Evolutionary conservation across 2,329 filamentous ascomycete species (phyloP), one percentile per base, ranked within the genome.

Genomic region (Nemania sp.): DNA sequence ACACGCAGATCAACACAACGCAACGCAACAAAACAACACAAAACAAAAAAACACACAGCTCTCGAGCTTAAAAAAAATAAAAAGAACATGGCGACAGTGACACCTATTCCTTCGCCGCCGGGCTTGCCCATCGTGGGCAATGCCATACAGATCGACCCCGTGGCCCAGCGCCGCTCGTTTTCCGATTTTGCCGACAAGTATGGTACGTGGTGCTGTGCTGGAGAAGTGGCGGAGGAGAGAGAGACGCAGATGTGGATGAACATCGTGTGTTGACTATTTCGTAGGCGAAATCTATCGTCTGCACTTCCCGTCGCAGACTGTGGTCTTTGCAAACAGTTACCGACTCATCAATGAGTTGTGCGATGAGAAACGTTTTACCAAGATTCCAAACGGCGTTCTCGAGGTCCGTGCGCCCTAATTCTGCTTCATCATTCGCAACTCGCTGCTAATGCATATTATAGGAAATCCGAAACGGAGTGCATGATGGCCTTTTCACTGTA

Each of bases 121-220:
- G 84, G 82, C 2, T 73, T 87, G 51, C 87, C 86, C 1, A 68
- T 90, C 22, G 58, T 90, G 20, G 87, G 88, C 23, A 88, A 90
- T 61, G 66, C 87, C 24, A 72, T 74, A 49, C 84, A 88, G 59
- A 78, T 91, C 57, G 80, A 86, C 53, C 70, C 77, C 0, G 77
- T 80, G n/a, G 75, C 80, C 19, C 81, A 86, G 0, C 66, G 82
- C 2, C 71, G 76, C 19, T 83, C 83, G 20, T 68, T 89, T 17
- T 66, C 70, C 5, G 74, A 79, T 9, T 72, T 90, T 43, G 81
- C 83, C 20, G 80, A 88, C 34, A 82, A 79, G 54, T 89, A 89
- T 71, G 87, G 86, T 86, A 65, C 61, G 72, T 62, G 11, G 6
- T n/a, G n/a, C 9, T 11, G 12, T 22, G 43, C 9, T 14, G 28